Evolutionary conservation across 495 filamentous ascomycete genomes (phyloP).

Genomic region (Penicillium egyptiacum): DNA sequence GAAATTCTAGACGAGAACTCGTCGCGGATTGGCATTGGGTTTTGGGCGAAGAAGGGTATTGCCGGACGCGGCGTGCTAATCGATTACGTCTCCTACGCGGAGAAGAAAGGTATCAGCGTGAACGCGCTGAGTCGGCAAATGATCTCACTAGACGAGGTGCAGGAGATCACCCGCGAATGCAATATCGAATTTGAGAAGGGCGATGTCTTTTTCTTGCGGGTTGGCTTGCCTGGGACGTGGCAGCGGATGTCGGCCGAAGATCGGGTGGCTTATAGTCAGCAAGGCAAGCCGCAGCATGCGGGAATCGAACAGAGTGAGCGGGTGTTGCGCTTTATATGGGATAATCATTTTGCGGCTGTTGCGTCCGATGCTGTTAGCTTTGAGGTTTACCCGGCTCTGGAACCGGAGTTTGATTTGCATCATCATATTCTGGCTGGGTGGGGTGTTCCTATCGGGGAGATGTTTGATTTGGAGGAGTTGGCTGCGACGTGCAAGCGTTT

Average conservation of each 20-base stretch:
- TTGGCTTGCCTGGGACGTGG: conserved; percentile 56
- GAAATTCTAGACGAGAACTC: conserved; percentile 55
- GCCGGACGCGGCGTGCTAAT: conserved; percentile 57
- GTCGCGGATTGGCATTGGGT: conserved; percentile 51
- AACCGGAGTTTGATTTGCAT: conserved; percentile 58
- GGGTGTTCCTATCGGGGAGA: conserved; percentile 66
- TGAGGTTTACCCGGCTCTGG: conserved; percentile 59
- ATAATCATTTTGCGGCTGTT: conserved; percentile 67
- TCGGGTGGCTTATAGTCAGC: conserved; percentile 38
- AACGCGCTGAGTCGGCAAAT: conserved; percentile 60
- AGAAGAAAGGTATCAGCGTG: conserved; percentile 46
- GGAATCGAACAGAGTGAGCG: conserved; percentile 65
- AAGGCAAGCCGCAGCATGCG: conserved; percentile 51
- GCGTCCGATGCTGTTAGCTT: conserved; percentile 66
- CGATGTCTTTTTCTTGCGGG: conserved; percentile 76
- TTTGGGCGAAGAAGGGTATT: conserved; percentile 52
- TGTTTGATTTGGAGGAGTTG: conserved; percentile 61
- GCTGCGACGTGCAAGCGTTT: conserved; percentile 51
- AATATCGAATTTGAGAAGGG: conserved; percentile 58
- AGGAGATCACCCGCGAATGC: conserved; percentile 53
- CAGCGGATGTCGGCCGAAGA: conserved; percentile 39
- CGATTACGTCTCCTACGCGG: conserved; percentile 53
- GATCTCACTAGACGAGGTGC: conserved; percentile 57
- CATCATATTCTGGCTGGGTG: conserved; percentile 66
- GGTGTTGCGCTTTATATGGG: conserved; percentile 66